These are phyloP conservation scores for Metschnikowia picachoensis DNA, from an alignment of 805 yeast species.

Conservation along the genomic window DNA sequence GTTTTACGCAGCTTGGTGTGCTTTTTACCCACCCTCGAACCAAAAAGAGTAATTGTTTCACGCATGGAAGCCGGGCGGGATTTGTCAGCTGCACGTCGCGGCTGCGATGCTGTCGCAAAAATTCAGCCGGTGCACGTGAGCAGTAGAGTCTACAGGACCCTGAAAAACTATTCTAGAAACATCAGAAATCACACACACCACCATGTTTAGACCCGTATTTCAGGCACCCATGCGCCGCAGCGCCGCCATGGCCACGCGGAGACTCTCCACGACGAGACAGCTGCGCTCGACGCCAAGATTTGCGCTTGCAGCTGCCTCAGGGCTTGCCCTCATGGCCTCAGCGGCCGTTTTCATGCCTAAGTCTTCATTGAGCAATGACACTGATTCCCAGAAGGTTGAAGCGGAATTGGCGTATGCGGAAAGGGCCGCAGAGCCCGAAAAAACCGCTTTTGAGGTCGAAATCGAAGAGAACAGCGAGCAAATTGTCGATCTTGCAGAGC, in stretches of 20 bases:
- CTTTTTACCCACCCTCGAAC: no score
- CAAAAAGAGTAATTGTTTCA: no score
- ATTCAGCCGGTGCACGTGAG: background rate
- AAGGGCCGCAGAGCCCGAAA: constrained; percentile 6
- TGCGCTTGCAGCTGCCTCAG: constrained; percentile 5
- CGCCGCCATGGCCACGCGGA: constrained; percentile 5
- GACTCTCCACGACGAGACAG: constrained; percentile 11
- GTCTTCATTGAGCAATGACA: constrained; percentile 14
- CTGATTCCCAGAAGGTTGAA: constrained; percentile 10
- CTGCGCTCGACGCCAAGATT: background rate
- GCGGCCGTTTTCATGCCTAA: constrained; percentile 7
- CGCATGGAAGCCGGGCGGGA: background rate
- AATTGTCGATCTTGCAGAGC: background rate
- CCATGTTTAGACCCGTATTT: constrained; percentile 17
- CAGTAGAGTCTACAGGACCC: background rate
- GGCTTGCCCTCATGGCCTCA: constrained; percentile 11
- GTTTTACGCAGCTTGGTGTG: no score
- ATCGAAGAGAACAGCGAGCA: background rate
- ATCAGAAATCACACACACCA: background rate
- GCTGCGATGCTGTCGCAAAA: background rate
- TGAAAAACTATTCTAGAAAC: background rate
- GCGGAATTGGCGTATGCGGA: constrained; percentile 8
- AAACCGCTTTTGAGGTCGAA: constrained; percentile 7
- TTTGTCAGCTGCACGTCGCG: background rate
- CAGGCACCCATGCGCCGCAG: constrained; percentile 13